phyloP scores from a whole-genome alignment of 1,284 basidiomycete genomes.

The Heterobasidion annosum region DNA sequence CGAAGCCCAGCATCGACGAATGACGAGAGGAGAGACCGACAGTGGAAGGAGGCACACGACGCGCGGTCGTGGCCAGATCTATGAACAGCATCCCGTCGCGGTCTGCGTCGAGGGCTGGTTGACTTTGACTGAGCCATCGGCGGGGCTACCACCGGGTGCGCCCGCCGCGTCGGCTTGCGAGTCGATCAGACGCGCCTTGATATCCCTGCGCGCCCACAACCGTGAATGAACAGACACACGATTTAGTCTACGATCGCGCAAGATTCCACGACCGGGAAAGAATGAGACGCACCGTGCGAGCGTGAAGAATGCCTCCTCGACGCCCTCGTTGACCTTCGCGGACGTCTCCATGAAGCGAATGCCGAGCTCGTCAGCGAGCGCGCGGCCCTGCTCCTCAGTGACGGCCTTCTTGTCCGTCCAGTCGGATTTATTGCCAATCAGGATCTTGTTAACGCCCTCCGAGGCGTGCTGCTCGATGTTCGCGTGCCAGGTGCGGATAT shows the following conservation, averaged over 20 bases:
- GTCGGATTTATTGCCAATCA: constrained; percentile 99
- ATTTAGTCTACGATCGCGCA: background rate
- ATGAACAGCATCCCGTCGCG: constrained; percentile 50
- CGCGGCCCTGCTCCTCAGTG: constrained; percentile 75
- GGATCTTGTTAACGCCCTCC: constrained; percentile 97
- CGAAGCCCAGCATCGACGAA: background rate
- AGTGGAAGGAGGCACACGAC: background rate
- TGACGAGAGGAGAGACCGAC: background rate
- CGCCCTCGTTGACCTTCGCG: constrained; percentile 95
- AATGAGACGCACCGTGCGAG: constrained; percentile 71
- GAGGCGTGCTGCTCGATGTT: constrained; percentile 99
- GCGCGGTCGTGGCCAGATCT: constrained; percentile 7
- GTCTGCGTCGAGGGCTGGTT: constrained; percentile 44
- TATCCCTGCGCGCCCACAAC: constrained; percentile 52
- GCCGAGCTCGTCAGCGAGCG: constrained; percentile 83
- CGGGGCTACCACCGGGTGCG: constrained; percentile 29
- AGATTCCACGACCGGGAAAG: background rate
- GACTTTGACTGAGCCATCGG: constrained; percentile 51
- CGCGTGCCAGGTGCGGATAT: constrained; percentile 97
- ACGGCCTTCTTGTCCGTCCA: constrained; percentile 97
- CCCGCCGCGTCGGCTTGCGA: constrained; percentile 70
- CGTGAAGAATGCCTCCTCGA: constrained; percentile 98
- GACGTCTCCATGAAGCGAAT: constrained; percentile 97
- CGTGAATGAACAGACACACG: too few species aligned
- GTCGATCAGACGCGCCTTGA: constrained; percentile 96